Conservation (phyloP, 352 stramenopile genomes). For the Pythium aristosporum region DNA sequence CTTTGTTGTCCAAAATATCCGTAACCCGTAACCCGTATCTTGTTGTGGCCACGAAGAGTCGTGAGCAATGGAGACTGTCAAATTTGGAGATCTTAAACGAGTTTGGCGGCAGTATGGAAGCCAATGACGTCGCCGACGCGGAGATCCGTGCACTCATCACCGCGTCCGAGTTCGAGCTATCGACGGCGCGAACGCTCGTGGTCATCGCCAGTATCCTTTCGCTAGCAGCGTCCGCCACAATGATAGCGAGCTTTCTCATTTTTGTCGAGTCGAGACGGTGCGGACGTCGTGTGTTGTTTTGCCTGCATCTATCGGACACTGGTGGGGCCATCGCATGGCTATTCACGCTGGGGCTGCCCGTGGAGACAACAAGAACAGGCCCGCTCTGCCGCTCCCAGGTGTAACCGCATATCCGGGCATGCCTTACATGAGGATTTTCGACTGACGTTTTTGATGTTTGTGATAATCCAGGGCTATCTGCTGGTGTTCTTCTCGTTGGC, state of each 20-base stretch:
- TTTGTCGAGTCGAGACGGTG: conserved; percentile 70
- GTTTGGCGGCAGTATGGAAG: conserved; percentile 2
- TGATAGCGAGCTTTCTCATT: conserved; percentile 55
- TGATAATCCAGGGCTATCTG: conserved; percentile 41
- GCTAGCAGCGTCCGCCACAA: conserved; percentile 37
- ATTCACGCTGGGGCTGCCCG: conserved; percentile 42
- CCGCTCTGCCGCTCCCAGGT: conserved; percentile 44
- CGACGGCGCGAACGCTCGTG: conserved; percentile 44
- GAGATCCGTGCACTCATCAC: conserved; percentile 7
- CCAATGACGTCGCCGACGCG: neutral
- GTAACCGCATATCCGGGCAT: too few species aligned
- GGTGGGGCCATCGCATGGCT: conserved; percentile 53
- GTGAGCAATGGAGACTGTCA: neutral
- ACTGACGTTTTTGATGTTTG: neutral
- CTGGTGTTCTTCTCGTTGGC: conserved; percentile 67
- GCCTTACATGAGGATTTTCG: too few species aligned
- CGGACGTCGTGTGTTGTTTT: conserved; percentile 60
- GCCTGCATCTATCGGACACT: conserved; percentile 57
- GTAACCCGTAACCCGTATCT: conserved; percentile 19
- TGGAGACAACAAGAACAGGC: conserved; percentile 4
- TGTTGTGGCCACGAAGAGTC: conserved; percentile 17
- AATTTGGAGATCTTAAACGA: neutral
- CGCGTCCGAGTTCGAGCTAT: conserved; percentile 27
- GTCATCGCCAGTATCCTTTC: conserved; percentile 43
- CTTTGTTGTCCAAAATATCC: neutral